Base-by-base conservation (phyloP, 108 stramenopile genomes). In the Fistulifera pelliculosa region DNA sequence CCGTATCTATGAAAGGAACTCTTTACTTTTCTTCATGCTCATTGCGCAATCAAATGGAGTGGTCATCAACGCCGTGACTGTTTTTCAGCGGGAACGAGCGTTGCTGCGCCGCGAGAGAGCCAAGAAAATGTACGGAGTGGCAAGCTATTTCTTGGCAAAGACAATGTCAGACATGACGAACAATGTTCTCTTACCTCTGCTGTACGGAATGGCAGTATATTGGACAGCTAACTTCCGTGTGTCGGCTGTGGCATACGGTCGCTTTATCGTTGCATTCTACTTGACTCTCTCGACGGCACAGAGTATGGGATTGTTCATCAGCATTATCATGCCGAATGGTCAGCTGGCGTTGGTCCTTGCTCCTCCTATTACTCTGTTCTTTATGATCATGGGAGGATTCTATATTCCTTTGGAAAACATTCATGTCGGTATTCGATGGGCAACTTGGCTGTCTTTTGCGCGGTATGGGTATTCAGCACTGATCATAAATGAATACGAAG, bases 71-170 rank as follows among this genome's bases (percentile, higher is more conserved):
- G 69, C 70, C 11, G 63, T 90, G 23, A 48, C 68, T 0, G 76
- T 74, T 26, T 90, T 90, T 45, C 47, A 64, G 45, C 58, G 73
- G 15, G 87, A 90, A 58, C 70, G 79, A 2, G 70, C 74, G 3
- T 56, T 90, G 17, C 58, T 90, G 26, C 52, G 56, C 15, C 67
- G 87, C 41, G 87, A 90, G 54, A 63, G 87, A 16, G 76, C 83
- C 22, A 90, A 90, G 56, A 90, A 90, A 61, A 60, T 90, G 64
- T 90, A 90, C 48, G 79, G 83, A 16, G 81, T 85, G 43, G 51
- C 83, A 23, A 81, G 81, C 19, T 90, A 65, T 55, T 90, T 85
- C 52, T 38, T 90, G 42, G 87, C 83, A 25, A 85, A 79, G 55
- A 81, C 79, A 0, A 31, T 62, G n/a, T 67, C 79, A 23, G 87